Evolutionary conservation across 495 filamentous ascomycete species (phyloP).

Genomic region (Penicillium longicatenatum): DNA sequence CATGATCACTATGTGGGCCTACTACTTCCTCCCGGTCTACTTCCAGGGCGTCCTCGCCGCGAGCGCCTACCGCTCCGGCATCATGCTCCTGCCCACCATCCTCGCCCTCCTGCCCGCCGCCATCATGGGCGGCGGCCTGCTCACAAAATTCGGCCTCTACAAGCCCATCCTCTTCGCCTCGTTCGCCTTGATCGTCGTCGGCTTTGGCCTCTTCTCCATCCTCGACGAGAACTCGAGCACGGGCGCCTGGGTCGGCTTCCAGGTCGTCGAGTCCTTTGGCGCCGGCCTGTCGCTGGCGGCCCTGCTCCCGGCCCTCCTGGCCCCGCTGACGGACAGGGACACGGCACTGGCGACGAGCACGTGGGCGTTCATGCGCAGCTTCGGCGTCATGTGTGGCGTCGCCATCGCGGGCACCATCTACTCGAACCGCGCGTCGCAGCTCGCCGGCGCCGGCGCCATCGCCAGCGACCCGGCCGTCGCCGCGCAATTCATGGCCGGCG

Average conservation of each 20-base stretch:
- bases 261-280: slow-evolving; percentile 35
- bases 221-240: slow-evolving; percentile 27
- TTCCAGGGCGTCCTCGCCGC: slow-evolving; percentile 44
- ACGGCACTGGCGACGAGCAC: neutral
- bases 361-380: neutral
- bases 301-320: slow-evolving; percentile 42
- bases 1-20: slow-evolving; percentile 34
- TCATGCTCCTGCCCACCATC: slow-evolving; percentile 8
- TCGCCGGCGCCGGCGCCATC: neutral
- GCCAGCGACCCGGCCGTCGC: neutral
- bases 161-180: slow-evolving; percentile 42
- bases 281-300: slow-evolving; percentile 32
- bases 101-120: neutral
- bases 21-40: slow-evolving; percentile 52
- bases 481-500: neutral
- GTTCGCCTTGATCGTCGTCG: slow-evolving; percentile 40
- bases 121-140: slow-evolving; percentile 1
- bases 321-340: neutral
- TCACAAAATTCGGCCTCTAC: slow-evolving; percentile 49
- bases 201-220: slow-evolving; percentile 44
- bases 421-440: slow-evolving; percentile 1
- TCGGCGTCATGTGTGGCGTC: slow-evolving; percentile 4
- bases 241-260: slow-evolving; percentile 21
- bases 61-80: slow-evolving; percentile 19
- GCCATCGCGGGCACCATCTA: slow-evolving; percentile 9